Percentiles rank a stretch among this genome's conserved stretches.
Evolutionary conservation across 192 early-diverging fungal genomes (phyloP).

Genomic region (Backusella parvicylindrica): DNA sequence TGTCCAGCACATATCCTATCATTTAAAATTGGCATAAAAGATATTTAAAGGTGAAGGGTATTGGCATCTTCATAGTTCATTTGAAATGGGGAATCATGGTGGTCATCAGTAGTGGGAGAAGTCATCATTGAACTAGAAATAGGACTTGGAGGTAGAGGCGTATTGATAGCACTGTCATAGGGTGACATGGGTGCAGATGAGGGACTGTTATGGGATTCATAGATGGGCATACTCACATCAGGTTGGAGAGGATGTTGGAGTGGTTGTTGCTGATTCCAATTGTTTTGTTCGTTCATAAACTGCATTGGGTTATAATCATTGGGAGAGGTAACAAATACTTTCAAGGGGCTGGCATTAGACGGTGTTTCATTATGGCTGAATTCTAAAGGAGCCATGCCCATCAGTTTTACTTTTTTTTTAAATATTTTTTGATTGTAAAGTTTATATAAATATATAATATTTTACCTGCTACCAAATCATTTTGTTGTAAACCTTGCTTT

Average conservation of each 20-base stretch:
- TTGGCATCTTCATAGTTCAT: constrained; percentile 3
- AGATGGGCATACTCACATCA: neutral
- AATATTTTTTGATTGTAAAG: constrained; percentile 38
- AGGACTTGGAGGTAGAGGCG: constrained; percentile 5
- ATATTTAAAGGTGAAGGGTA: neutral
- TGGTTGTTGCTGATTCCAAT: neutral
- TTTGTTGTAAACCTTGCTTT: constrained; percentile 5
- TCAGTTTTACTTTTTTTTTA: constrained; percentile 45
- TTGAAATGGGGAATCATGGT: constrained; percentile 3
- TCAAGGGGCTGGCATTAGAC: neutral
- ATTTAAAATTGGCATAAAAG: no score
- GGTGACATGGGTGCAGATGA: neutral
- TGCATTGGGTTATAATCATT: neutral
- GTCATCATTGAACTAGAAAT: neutral
- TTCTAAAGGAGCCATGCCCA: neutral
- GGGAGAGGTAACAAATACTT: neutral
- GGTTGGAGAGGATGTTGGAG: neutral
- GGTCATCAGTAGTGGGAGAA: neutral
- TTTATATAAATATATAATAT: neutral
- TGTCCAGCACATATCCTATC: neutral
- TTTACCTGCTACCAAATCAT: neutral
- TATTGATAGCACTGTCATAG: neutral
- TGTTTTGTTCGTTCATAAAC: neutral
- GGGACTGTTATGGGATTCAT: neutral
- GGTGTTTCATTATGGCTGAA: neutral